phyloP scores from a whole-genome alignment of 306 rosid species.

The Acacia acuminata region DNA sequence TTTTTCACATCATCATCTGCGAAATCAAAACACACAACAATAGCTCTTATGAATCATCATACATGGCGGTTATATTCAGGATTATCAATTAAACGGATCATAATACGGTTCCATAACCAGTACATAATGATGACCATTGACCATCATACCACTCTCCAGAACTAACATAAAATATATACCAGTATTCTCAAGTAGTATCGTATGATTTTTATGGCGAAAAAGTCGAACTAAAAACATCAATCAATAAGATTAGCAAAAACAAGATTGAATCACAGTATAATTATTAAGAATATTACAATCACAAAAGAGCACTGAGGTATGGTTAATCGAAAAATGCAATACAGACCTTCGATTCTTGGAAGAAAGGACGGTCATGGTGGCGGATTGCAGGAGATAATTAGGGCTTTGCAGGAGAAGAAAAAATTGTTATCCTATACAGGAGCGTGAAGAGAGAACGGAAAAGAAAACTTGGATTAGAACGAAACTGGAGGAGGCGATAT shows the following conservation, averaged over 20 bases:
- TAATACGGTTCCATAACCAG: neutral
- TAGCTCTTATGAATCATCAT: neutral
- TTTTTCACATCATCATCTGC: neutral
- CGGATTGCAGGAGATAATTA: neutral
- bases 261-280: neutral
- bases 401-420: neutral
- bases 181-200: neutral
- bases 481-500: neutral
- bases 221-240: constrained; percentile 15
- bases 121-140: neutral
- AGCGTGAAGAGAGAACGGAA: neutral
- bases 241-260: neutral
- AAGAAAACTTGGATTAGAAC: neutral
- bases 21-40: neutral
- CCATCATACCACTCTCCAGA: neutral
- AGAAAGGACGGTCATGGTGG: constrained; percentile 34
- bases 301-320: neutral
- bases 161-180: neutral
- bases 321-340: neutral
- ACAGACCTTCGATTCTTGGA: constrained; percentile 35
- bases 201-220: neutral
- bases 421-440: neutral
- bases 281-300: neutral
- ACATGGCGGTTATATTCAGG: neutral
- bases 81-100: neutral